phyloP scores from a whole-genome alignment of 371 early-diverging fungal genomes.

The Mucor velutinosus region DNA sequence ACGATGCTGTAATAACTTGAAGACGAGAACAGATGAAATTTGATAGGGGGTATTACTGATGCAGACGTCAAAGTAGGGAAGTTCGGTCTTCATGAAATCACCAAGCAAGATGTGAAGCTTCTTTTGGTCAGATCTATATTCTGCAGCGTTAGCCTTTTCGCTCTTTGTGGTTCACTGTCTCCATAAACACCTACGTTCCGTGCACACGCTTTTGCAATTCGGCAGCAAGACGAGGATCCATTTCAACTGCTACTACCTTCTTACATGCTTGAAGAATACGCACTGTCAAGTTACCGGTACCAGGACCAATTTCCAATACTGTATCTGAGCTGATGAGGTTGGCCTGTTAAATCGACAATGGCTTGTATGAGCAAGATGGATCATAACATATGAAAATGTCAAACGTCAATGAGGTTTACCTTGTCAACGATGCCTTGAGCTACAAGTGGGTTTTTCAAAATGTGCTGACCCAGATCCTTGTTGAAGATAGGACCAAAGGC shows the following conservation, averaged over 20 bases:
- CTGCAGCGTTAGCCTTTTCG: background rate
- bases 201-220: conserved; percentile 98
- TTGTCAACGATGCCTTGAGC: conserved; percentile 98
- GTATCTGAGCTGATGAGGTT: conserved; percentile 91
- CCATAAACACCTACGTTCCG: conserved; percentile 71
- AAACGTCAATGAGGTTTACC: conserved; percentile 44
- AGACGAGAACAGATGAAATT: conserved; percentile 95
- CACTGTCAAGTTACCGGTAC: conserved; percentile 99
- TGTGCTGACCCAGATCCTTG: conserved; percentile 99
- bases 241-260: conserved; percentile 95
- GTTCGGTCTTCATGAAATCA: conserved; percentile 96
- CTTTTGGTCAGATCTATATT: conserved; percentile 71
- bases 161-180: background rate
- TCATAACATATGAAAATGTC: background rate
- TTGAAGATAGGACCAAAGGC: conserved; percentile 92
- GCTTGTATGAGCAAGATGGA: background rate
- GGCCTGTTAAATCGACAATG: conserved; percentile 58
- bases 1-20: conserved; percentile 96
- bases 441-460: conserved; percentile 98
- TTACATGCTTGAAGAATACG: conserved; percentile 95
- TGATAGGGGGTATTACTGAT: conserved; percentile 99
- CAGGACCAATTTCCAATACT: conserved; percentile 99
- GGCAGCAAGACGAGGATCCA: conserved; percentile 97
- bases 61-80: conserved; percentile 99
- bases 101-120: conserved; percentile 97